phyloP scores from a whole-genome alignment of 257 asterid species.

The Mentha longifolia region DNA sequence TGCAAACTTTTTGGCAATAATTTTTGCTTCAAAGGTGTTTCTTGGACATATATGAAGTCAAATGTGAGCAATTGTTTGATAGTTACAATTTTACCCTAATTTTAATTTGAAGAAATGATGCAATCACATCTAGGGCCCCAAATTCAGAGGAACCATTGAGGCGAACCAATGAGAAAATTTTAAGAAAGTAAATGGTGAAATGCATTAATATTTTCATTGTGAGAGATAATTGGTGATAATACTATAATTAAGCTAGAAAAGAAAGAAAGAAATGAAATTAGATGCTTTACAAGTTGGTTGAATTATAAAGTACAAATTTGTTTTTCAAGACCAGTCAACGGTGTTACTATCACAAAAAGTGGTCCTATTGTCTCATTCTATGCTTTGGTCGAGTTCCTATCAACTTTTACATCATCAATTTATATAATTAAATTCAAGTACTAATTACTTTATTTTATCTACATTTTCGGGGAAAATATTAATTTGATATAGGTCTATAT shows the following conservation, averaged over 20 bases:
- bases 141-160: conserved; percentile 17
- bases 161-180: conserved; percentile 34
- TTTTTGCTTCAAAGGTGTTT: conserved; percentile 32
- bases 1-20: conserved; percentile 15
- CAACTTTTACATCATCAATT: conserved; percentile 9
- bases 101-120: conserved; percentile 20
- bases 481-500: too few relatives aligned
- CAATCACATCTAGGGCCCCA: conserved; percentile 37
- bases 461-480: too few relatives aligned
- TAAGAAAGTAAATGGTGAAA: conserved; percentile 17
- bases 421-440: conserved; percentile 15
- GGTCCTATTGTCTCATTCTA: conserved; percentile 28
- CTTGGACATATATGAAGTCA: conserved; percentile 49
- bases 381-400: conserved; percentile 16
- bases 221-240: conserved; percentile 10
- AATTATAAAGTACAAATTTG: conserved; percentile 25
- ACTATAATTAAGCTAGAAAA: too few relatives aligned
- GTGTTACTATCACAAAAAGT: conserved; percentile 44
- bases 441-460: conserved; percentile 20
- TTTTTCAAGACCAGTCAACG: conserved; percentile 35
- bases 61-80: conserved; percentile 36
- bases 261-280: background rate
- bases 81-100: conserved; percentile 29
- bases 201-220: conserved; percentile 2
- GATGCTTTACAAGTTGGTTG: conserved; percentile 10